These are phyloP conservation scores for Fusarium buharicum DNA, from an alignment of 2,329 filamentous ascomycete genomes.

Conservation along the genomic window DNA sequence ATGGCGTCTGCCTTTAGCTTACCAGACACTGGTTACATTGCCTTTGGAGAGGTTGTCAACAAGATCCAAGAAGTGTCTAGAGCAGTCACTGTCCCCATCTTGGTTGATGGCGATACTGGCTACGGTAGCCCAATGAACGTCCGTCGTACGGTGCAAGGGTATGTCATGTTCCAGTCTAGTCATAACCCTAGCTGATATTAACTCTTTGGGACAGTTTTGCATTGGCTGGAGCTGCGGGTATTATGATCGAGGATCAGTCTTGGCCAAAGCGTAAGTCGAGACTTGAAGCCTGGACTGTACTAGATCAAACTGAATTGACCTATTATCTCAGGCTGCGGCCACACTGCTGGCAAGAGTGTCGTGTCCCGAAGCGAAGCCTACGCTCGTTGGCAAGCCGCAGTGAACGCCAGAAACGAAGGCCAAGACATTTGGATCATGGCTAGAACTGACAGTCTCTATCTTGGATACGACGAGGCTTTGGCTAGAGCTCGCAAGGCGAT, in stretches of 20 bases:
- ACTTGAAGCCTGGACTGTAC: too few species aligned
- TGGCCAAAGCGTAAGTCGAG: constrained; percentile 58
- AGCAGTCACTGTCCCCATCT: constrained; percentile 53
- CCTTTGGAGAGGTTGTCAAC: constrained; percentile 57
- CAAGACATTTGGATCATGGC: constrained; percentile 59
- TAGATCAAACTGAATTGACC: background rate
- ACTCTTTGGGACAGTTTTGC: constrained; percentile 49
- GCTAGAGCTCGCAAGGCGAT: constrained; percentile 54
- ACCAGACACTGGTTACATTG: constrained; percentile 61
- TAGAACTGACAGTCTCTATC: constrained; percentile 56
- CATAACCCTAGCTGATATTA: background rate
- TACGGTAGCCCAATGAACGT: constrained; percentile 61
- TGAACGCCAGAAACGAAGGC: constrained; percentile 57
- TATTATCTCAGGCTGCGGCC: constrained; percentile 41
- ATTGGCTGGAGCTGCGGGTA: constrained; percentile 51
- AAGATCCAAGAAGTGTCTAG: constrained; percentile 57
- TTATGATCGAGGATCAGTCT: constrained; percentile 60
- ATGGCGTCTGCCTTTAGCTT: constrained; percentile 55
- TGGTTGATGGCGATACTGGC: constrained; percentile 60
- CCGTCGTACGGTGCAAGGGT: constrained; percentile 54
- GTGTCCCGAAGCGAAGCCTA: constrained; percentile 58
- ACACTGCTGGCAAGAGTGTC: constrained; percentile 59
- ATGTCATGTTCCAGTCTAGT: background rate
- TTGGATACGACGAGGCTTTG: constrained; percentile 58
- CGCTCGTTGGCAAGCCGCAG: constrained; percentile 58